Evolutionary conservation across 2,329 filamentous ascomycete species (phyloP).

Genomic region (Colletotrichum limetticola): DNA sequence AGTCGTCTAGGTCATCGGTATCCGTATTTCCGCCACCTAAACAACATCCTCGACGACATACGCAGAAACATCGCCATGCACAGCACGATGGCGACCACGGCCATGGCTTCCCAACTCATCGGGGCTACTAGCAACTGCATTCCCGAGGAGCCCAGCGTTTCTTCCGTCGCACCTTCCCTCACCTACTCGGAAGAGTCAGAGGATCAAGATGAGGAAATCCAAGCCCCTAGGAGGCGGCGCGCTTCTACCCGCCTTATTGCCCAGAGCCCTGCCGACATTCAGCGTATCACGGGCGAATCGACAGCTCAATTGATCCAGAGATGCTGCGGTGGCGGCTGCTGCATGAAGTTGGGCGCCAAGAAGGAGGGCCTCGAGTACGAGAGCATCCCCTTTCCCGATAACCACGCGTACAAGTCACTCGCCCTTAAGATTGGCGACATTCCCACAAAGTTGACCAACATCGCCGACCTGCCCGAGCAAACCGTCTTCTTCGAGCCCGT

Average conservation of each 20-base stretch:
- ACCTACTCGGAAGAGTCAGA: constrained; percentile 73
- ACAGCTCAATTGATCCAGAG: constrained; percentile 70
- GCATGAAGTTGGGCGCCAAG: constrained; percentile 59
- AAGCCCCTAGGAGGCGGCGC: constrained; percentile 62
- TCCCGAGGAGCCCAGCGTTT: constrained; percentile 55
- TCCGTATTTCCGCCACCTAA: neutral
- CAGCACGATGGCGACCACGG: constrained; percentile 45
- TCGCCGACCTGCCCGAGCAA: constrained; percentile 78
- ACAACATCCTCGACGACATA: constrained; percentile 11
- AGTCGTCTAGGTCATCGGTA: constrained; percentile 3
- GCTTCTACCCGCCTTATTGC: constrained; percentile 77
- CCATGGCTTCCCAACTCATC: constrained; percentile 51
- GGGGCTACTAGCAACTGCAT: constrained; percentile 53
- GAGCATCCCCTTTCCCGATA: constrained; percentile 73
- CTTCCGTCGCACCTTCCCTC: constrained; percentile 69
- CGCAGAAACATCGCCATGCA: constrained; percentile 14
- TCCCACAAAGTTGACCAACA: constrained; percentile 76
- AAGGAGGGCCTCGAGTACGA: constrained; percentile 63
- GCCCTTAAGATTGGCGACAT: constrained; percentile 81
- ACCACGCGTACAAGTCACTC: constrained; percentile 84
- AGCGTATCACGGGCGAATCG: constrained; percentile 72
- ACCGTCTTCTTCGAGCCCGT: constrained; percentile 77
- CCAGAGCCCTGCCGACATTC: constrained; percentile 70
- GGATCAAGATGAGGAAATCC: constrained; percentile 62
- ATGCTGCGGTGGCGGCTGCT: constrained; percentile 74